Base-by-base conservation (phyloP, 1,284 basidiomycete genomes). In the Somion occarium region DNA sequence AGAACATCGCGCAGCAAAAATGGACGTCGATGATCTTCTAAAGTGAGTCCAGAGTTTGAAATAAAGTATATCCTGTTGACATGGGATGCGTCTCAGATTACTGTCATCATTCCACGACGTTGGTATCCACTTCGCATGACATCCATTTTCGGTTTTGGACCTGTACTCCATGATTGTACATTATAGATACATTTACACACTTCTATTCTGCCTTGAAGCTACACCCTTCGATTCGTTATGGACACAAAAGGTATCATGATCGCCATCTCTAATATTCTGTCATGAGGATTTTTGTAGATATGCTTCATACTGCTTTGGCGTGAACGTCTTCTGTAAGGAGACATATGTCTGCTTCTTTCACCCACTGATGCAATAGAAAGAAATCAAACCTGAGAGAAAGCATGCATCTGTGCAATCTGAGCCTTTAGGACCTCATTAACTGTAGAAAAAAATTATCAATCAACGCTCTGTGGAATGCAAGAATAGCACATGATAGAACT, bases 71-170 rank as follows among this genome's bases (percentile, higher is more conserved):
- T n/a, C n/a, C n/a, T n/a, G n/a, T n/a, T n/a, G n/a, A n/a, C n/a
- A n/a, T n/a, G n/a, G n/a, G n/a, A n/a, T n/a, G n/a, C n/a, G 23
- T n/a, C 30, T 18, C 54, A 83, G 82, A 64, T 64, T 89, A 3
- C 68, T 89, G 13, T 77, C 82, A n/a, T 82, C 86, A 3, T 93
- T 93, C 68, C 91, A 94, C 65, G 85, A 89, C 58, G 78, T 78
- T 48, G 88, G 89, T 26, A 83, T 94, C 48, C 91, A 93, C 66
- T 93, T 93, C 60, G 84, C 85, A 48, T 89, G 43, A n/a, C 46
- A 9, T 9, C 20, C 34, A 37, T 37, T 11, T 9, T 37, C 34
- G 11, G n/a, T n/a, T n/a, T n/a, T 11, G n/a, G 11, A 37, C 34
- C 34, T 37, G n/a, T 37, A n/a, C n/a, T 37, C 11, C n/a, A 37